Evolutionary conservation across 495 filamentous ascomycete genomes (phyloP), one percentile per base, ranked within the genome.

Genomic region (Xylaria castorea): DNA sequence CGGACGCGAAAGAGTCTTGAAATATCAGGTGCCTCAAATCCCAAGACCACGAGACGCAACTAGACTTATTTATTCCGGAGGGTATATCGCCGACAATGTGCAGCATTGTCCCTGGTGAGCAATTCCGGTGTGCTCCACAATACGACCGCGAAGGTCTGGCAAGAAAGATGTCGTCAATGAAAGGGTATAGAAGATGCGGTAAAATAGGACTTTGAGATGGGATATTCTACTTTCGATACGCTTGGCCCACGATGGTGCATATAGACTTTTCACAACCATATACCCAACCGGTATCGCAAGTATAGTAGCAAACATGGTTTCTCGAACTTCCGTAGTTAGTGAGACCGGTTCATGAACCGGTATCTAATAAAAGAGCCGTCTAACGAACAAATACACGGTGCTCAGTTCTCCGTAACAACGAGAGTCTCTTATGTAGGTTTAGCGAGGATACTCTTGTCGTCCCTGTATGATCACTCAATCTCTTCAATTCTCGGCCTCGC

Each of bases 201-300:
- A 82, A 79, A 57, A 76, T 83, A 64, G 78, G 84, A 18, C 77
- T 87, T 42, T 72, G 80, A 44, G 86, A 87, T 71, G 75, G 85
- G 55, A 84, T 88, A 53, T 80, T 74, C 18, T 85, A 82, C 67
- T 84, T 82, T 67, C 83, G 78, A 75, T 93, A 91, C 91, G 91
- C 90, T 8, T 94, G 89, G 82, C 93, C 93, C 70, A 92, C 91
- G 5, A 84, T 92, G 82, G 82, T 83, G 74, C 1, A 76, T 71
- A 34, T n/a, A 46, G 27, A 44, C 62, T 2, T 16, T 32, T 65
- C 40, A 38, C 14, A 42, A 27, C 3, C 50, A 53, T 11, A 9
- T 53, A n/a, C 22, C n/a, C 11, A 53, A 7, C 22, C 3, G 27
- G 22, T 25, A 27, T 53, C 50, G 3, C 22, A 62, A 40, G 4